Evolutionary conservation across 1,139 yeast species (phyloP).

Genomic region (Debaryomyces sp.): DNA sequence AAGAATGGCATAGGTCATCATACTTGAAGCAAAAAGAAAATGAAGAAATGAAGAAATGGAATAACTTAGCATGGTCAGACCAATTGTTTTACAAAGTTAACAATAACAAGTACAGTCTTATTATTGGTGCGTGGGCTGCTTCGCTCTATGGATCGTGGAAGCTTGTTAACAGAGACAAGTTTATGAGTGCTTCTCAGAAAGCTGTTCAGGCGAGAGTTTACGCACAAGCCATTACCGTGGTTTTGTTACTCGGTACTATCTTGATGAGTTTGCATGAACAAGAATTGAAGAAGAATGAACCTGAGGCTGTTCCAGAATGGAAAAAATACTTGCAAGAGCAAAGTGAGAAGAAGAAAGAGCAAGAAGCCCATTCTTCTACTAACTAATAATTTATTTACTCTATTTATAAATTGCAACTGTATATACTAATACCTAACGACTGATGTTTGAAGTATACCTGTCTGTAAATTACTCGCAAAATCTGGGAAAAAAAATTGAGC

Average conservation of each 20-base stretch:
- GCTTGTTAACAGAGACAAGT: conserved; percentile 68
- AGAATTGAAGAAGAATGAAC: conserved; percentile 32
- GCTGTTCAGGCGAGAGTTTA: conserved; percentile 91
- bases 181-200: conserved; percentile 77
- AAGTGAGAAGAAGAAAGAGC: conserved; percentile 9
- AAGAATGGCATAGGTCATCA: conserved; percentile 40
- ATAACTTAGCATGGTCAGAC: conserved; percentile 40
- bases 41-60: conserved; percentile 49
- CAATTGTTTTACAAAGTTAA: conserved; percentile 45
- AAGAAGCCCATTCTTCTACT: not conserved
- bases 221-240: conserved; percentile 80
- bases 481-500: too few relatives aligned
- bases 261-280: conserved; percentile 62
- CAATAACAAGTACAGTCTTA: conserved; percentile 69
- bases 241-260: conserved; percentile 61
- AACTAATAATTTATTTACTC: not conserved
- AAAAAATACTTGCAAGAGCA: conserved; percentile 26
- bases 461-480: too few relatives aligned
- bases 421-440: not conserved
- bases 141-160: conserved; percentile 82
- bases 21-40: conserved; percentile 18
- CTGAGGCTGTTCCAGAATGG: conserved; percentile 42
- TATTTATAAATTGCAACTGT: not conserved
- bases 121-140: conserved; percentile 84
- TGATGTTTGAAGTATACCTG: not conserved